Evolutionary conservation across 2,329 filamentous ascomycete species (phyloP), one percentile per base, ranked within the genome.

Genomic region (Rutstroemia sp.): DNA sequence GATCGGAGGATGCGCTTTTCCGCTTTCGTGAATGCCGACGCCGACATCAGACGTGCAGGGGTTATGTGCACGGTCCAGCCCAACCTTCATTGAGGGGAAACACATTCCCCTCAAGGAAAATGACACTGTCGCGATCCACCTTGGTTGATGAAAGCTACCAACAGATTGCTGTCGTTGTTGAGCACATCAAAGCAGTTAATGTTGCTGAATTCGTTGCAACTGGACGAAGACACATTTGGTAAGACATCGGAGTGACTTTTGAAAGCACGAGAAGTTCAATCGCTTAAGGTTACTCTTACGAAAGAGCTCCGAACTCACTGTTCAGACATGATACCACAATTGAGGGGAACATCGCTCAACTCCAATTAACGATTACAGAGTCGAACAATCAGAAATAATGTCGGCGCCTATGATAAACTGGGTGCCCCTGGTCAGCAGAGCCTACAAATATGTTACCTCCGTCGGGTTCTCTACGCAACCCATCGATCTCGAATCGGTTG

Each of bases 401-500:
- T 69, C 68, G 63, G 64, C 72, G 53, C 73, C 73, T 38, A 69
- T 76, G 57, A 70, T 77, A 55, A 71, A 73, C 5, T 74, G 74
- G 62, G 64, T 73, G 27, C 74, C 74, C n/a, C 56, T 73, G 46
- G 67, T 75, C 44, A 72, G 72, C 51, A 65, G 70, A 44, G 56
- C 75, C 21, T 64, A 75, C 55, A 63, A 63, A 60, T 69, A 65
- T 52, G 48, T 68, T 38, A 66, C 65, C 38, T 67, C 59, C 37
- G 63, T 63, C 57, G 67, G 58, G 58, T 60, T 63, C 54, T 57
- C 63, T 5, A 46, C 70, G 16, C 68, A 69, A 54, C 69, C 73
- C 48, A 80, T 85, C 64, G 67, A 77, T 52, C 68, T 96, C 6
- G 78, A 87, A 8, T 76, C 87, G 0, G 85, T 92, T 55, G 76